Conservation (phyloP, 2,329 filamentous ascomycete genomes). For the Colletotrichum brevisporum region DNA sequence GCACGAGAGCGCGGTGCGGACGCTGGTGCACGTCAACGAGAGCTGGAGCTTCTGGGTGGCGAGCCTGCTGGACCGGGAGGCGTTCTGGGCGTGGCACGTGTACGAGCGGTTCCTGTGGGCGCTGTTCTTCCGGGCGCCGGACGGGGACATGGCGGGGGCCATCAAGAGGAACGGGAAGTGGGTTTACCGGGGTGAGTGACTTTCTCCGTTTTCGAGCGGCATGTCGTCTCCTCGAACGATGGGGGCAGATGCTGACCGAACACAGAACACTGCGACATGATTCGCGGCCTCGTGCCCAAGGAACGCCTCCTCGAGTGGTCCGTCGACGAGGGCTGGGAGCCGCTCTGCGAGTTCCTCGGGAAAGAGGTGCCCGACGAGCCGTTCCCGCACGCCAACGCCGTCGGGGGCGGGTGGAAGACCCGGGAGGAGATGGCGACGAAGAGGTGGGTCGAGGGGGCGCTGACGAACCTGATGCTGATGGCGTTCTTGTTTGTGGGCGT, state of each 20-base stretch:
- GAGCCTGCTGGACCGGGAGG: conserved; percentile 46
- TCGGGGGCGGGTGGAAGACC: conserved; percentile 27
- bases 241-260: not conserved
- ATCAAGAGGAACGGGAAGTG: conserved; percentile 47
- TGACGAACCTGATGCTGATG: conserved; percentile 30
- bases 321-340: conserved; percentile 56
- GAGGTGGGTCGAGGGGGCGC: conserved; percentile 35
- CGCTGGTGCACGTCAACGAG: conserved; percentile 43
- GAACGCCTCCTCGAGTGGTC: conserved; percentile 53
- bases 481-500: conserved; percentile 15
- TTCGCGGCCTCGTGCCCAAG: conserved; percentile 49
- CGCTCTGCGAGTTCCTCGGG: conserved; percentile 56
- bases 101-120: conserved; percentile 49
- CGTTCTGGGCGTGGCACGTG: conserved; percentile 52
- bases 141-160: conserved; percentile 47
- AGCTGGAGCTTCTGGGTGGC: conserved; percentile 49
- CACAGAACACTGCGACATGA: conserved; percentile 50
- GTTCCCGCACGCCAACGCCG: conserved; percentile 53
- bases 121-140: conserved; percentile 47
- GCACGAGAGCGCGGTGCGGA: conserved; percentile 50
- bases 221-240: not conserved
- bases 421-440: conserved; percentile 36
- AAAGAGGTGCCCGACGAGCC: conserved; percentile 50
- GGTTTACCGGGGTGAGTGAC: conserved; percentile 44
- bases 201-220: not conserved